Evolutionary conservation across 2,329 filamentous ascomycete genomes (phyloP), one percentile per base, ranked within the genome.

Genomic region (Colletotrichum plurivorum): DNA sequence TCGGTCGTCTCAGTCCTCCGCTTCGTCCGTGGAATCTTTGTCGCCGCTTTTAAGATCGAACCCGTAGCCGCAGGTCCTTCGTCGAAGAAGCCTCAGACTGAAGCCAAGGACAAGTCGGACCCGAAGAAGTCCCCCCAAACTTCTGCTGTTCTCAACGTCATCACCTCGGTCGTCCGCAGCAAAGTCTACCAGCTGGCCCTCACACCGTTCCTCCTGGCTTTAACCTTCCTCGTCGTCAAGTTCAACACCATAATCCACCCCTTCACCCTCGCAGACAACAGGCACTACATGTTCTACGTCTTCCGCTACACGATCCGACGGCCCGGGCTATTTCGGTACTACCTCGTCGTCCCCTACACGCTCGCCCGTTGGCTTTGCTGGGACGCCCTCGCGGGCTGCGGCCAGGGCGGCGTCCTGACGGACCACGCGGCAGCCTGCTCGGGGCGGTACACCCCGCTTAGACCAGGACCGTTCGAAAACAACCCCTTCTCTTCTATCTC

Each of bases 281-380:
- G 96, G 2, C 96, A 99, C 79, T 99, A 97, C 83, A 92, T 97
- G 78, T 99, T 99, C 80, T 99, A 99, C 82, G 85, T 97, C 69
- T 99, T 99, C 84, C 91, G 94, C 1, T 90, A 94, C 75, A 91
- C 92, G 6, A 91, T 98, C 45, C 87, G 92, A 2, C 86, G 86
- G 6, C 88, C 93, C 49, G 83, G 85, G 1, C 80, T 84, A 18
- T 80, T 94, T 59, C 91, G 91, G 43, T 94, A 94, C 74, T 79
- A 87, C 0, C 90, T 93, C 1, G 87, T 92, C 0, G 84, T 91
- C 0, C 82, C 92, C 1, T 98, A 99, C 79, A 86, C 92, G 2
- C 12, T 89, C 16, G 91, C 89, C 74, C 90, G 87, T 8, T 95
- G 90, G 88, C 80, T 92, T 13, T 87, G 89, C 39, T 90, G 94